Evolutionary conservation across 108 stramenopile genomes (phyloP).

Genomic region (Schizochytrium sp.): DNA sequence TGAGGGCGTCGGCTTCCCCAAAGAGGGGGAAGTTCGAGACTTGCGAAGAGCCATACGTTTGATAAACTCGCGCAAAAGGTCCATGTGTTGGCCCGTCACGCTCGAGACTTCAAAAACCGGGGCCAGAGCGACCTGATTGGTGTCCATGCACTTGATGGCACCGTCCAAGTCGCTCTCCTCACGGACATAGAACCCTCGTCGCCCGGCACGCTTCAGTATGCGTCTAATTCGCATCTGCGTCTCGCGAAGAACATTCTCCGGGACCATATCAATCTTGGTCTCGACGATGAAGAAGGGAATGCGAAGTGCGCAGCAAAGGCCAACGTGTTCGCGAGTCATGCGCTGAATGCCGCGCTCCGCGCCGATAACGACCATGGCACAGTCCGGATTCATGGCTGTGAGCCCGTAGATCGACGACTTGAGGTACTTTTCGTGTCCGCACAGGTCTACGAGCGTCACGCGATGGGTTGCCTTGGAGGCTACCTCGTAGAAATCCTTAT

Average conservation of each 20-base stretch:
- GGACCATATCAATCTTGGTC: conserved; percentile 95
- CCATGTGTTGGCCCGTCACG: conserved; percentile 88
- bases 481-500: conserved; percentile 26
- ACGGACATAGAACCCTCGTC: conserved; percentile 38
- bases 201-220: conserved; percentile 31
- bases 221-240: conserved; percentile 69
- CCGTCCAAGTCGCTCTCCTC: conserved; percentile 50
- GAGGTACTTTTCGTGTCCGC: conserved; percentile 96
- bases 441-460: conserved; percentile 89
- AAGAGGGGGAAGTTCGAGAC: neutral
- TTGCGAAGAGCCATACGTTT: conserved; percentile 35
- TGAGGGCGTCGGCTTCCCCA: neutral
- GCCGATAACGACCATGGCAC: conserved; percentile 83
- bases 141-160: conserved; percentile 72
- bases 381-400: conserved; percentile 86
- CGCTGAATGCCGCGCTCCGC: conserved; percentile 91
- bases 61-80: conserved; percentile 78
- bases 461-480: conserved; percentile 57
- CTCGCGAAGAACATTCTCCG: conserved; percentile 77
- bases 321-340: conserved; percentile 97
- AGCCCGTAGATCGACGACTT: conserved; percentile 98
- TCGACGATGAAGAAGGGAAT: conserved; percentile 82
- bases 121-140: conserved; percentile 62
- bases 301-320: conserved; percentile 85
- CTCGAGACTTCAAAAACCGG: conserved; percentile 90